Conservation (phyloP, 108 stramenopile species). For the Nannochloropsis oceanica region DNA sequence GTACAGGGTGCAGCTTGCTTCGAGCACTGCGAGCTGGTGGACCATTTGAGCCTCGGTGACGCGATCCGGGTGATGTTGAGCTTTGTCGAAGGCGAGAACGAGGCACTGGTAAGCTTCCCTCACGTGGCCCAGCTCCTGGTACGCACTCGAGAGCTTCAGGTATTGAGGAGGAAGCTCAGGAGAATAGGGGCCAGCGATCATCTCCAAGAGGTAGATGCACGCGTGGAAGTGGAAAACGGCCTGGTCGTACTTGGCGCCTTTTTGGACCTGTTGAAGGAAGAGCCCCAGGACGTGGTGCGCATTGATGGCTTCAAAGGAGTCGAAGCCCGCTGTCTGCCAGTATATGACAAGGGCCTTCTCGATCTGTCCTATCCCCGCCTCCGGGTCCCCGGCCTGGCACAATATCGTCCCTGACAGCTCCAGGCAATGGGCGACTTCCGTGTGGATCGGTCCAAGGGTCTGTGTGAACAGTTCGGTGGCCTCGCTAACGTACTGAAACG, state of each 20-base stretch:
- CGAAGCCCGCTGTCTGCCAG: constrained; percentile 62
- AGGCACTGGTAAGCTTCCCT: constrained; percentile 12
- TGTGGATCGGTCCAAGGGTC: constrained; percentile 57
- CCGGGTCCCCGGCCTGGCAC: constrained; percentile 51
- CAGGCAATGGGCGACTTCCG: constrained; percentile 29
- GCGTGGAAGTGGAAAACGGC: constrained; percentile 63
- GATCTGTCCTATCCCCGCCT: constrained; percentile 47
- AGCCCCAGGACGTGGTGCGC: constrained; percentile 49
- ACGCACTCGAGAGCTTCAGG: constrained; percentile 60
- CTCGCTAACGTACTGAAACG: constrained; percentile 42
- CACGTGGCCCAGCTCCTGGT: constrained; percentile 40
- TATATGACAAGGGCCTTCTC: constrained; percentile 50
- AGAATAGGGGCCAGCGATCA: constrained; percentile 59
- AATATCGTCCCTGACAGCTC: constrained; percentile 39
- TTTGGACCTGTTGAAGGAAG: constrained; percentile 26
- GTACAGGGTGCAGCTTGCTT: constrained; percentile 16
- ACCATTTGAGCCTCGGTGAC: constrained; percentile 6
- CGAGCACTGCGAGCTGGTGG: constrained; percentile 18
- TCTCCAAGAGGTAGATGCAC: constrained; percentile 63
- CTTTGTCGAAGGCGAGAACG: not conserved
- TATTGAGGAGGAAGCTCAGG: constrained; percentile 54
- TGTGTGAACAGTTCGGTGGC: constrained; percentile 57
- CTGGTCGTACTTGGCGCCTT: constrained; percentile 28
- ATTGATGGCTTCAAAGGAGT: constrained; percentile 45
- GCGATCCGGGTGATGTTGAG: not conserved